A percentile compares a stretch with the other conserved stretches of the same genome.
These are phyloP conservation scores for Citrus medica DNA, from an alignment of 345 rosid genomes.

Conservation along the genomic window DNA sequence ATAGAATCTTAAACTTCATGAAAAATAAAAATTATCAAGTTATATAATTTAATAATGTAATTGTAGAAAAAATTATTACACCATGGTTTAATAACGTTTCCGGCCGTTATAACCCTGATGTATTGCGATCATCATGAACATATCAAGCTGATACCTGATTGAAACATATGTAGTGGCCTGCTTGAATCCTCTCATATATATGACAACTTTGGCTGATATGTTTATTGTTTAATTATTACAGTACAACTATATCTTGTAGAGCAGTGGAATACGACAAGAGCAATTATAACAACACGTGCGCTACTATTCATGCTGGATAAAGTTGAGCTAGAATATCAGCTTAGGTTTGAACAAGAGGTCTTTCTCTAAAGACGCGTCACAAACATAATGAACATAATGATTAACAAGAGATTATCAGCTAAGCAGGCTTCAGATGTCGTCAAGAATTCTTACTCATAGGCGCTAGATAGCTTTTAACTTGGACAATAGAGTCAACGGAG, in stretches of 20 bases:
- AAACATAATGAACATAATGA: constrained; percentile 5
- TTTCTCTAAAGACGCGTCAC: neutral
- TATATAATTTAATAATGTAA: no score
- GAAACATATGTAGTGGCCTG: neutral
- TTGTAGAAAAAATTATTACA: no score
- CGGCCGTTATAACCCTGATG: neutral
- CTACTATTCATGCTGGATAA: constrained; percentile 17
- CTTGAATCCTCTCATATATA: neutral
- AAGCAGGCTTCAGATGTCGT: constrained; percentile 3
- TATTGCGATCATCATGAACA: neutral
- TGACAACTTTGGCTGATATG: neutral
- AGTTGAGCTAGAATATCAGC: constrained; percentile 2
- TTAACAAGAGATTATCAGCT: constrained; percentile 7
- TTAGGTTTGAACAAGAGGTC: constrained; percentile 1
- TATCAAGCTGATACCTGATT: neutral
- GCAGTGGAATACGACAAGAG: constrained; percentile 6
- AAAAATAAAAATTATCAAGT: no score
- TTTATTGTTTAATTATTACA: constrained; percentile 4
- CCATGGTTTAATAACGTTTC: no score
- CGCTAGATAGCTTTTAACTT: neutral
- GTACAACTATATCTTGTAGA: neutral
- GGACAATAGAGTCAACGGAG: neutral
- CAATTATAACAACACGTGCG: constrained; percentile 14
- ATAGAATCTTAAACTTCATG: no score
- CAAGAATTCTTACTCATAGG: neutral